A percentile compares a stretch with the other conserved stretches of the same genome.
Evolutionary conservation across 306 rosid species (phyloP).

Genomic region (Cucumis sativus): DNA sequence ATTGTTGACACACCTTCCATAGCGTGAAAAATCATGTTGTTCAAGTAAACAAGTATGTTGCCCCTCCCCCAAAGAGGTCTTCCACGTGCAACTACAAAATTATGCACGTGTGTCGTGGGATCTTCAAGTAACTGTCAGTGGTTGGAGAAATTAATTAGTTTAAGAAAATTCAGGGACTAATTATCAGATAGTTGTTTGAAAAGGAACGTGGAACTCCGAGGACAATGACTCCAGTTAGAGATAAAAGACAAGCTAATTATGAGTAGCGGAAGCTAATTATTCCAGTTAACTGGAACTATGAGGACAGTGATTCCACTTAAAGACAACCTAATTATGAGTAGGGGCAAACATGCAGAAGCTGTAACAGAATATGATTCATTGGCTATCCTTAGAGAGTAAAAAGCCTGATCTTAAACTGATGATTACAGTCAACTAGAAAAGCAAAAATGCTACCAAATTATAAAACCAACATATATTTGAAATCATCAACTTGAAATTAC

Average conservation of each 20-base stretch:
- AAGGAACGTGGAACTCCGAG: background rate
- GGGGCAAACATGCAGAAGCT: background rate
- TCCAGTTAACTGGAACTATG: no score
- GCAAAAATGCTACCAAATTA: background rate
- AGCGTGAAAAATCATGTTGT: conserved; percentile 54
- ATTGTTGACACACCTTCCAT: conserved; percentile 43
- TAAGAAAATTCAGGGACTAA: background rate
- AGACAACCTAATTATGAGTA: background rate
- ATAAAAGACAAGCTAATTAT: background rate
- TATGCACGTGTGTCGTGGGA: conserved; percentile 40
- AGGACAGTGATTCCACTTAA: background rate
- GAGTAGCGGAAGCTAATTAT: background rate
- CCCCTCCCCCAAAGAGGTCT: conserved; percentile 74
- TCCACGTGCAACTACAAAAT: conserved; percentile 56
- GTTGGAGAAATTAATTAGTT: conserved; percentile 6
- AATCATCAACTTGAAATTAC: conserved; percentile 24
- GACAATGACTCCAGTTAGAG: background rate
- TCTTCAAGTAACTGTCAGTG: conserved; percentile 52
- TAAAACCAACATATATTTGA: background rate
- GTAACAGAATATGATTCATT: background rate
- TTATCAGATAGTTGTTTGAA: background rate
- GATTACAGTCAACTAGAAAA: background rate
- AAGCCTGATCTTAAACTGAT: background rate
- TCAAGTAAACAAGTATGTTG: conserved; percentile 47
- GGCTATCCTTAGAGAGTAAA: background rate